phyloP scores from a whole-genome alignment of 176 grass and related monocot species.

The Cenchrus americanus region DNA sequence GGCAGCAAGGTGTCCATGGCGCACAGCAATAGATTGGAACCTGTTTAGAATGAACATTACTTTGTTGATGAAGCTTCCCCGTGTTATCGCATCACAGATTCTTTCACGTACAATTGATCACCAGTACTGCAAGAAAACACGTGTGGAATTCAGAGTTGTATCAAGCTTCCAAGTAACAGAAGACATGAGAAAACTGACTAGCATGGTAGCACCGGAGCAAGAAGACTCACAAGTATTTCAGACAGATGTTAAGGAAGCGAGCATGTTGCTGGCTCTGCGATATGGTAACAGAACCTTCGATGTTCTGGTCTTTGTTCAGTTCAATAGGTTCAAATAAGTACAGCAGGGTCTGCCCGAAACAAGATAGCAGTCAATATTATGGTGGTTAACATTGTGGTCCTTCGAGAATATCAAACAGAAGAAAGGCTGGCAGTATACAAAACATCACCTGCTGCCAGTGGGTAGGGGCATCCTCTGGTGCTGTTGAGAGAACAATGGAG shows the following conservation, averaged over 20 bases:
- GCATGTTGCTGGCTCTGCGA: constrained; percentile 80
- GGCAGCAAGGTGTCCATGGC: neutral
- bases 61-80: neutral
- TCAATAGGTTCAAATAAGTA: constrained; percentile 93
- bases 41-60: neutral
- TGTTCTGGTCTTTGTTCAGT: constrained; percentile 85
- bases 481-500: constrained; percentile 84
- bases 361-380: neutral
- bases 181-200: constrained; percentile 25
- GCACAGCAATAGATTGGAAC: neutral
- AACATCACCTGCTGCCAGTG: constrained; percentile 95
- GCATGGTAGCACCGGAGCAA: neutral
- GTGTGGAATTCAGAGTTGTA: constrained; percentile 18
- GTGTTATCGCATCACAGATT: constrained; percentile 77
- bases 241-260: constrained; percentile 82
- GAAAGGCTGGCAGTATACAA: constrained; percentile 1
- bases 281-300: constrained; percentile 93
- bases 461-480: constrained; percentile 88
- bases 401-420: constrained; percentile 7
- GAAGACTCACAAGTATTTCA: constrained; percentile 81
- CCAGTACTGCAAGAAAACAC: constrained; percentile 68
- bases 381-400: constrained; percentile 25
- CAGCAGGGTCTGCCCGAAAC: constrained; percentile 67
- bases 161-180: constrained; percentile 16
- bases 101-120: constrained; percentile 76